Conservation (phyloP, 2,329 filamentous ascomycete species). For the Alternaria tenuissima region DNA sequence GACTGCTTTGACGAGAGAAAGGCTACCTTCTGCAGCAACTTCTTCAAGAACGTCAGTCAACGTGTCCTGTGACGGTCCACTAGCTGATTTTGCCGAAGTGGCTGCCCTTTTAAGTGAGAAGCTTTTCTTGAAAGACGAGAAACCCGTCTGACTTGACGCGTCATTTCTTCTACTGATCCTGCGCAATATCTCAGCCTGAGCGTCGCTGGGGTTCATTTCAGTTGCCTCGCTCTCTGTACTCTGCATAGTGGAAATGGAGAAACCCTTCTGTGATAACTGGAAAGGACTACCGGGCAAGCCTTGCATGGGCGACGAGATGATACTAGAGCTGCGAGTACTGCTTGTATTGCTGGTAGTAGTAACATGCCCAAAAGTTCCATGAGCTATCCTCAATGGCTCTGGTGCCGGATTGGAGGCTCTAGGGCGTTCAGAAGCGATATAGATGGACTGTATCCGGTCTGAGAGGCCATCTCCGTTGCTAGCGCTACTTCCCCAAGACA, state of each 20-base stretch:
- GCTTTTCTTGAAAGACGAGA: slow-evolving; percentile 17
- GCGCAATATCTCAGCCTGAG: slow-evolving; percentile 22
- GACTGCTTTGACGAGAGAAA: slow-evolving; percentile 23
- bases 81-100: slow-evolving; percentile 9
- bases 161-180: slow-evolving; percentile 16
- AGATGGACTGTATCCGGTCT: slow-evolving; percentile 23
- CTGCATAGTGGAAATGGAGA: slow-evolving; percentile 21
- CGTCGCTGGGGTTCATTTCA: slow-evolving; percentile 22
- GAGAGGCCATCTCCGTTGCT: slow-evolving; percentile 19
- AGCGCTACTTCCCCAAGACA: slow-evolving; percentile 19
- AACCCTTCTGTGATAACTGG: slow-evolving; percentile 10
- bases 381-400: slow-evolving; percentile 7
- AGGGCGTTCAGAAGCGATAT: slow-evolving; percentile 8
- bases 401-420: slow-evolving; percentile 8
- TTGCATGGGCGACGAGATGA: slow-evolving; percentile 1
- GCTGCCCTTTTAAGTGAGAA: slow-evolving; percentile 21
- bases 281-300: slow-evolving; percentile 16
- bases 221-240: slow-evolving; percentile 15
- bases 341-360: slow-evolving; percentile 21
- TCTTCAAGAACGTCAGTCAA: slow-evolving; percentile 26
- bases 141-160: slow-evolving; percentile 11
- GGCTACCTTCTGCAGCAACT: slow-evolving; percentile 22
- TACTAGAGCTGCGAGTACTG: slow-evolving; percentile 13
- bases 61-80: slow-evolving; percentile 9
- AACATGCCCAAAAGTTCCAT: slow-evolving; percentile 16